Base-by-base conservation (phyloP, 73 alveolate genomes). In the Halteria grandinella region DNA sequence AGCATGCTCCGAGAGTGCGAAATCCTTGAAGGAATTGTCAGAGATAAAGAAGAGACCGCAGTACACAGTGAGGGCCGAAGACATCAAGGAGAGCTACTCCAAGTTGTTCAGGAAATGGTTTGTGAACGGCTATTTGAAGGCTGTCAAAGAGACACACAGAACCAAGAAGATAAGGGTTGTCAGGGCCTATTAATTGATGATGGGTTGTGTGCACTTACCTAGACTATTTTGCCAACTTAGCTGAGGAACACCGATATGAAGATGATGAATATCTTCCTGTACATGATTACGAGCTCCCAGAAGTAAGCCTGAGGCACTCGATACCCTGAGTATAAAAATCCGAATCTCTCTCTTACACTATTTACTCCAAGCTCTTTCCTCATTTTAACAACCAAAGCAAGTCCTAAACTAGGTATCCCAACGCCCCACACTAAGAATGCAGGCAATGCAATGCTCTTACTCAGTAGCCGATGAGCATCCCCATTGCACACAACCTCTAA, bases 41-140 rank as follows among this genome's bases (percentile, higher is more conserved):
- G 69, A 47, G 10, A 66, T 66, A 27, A 50, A 73, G 49, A 73
- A 73, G 21, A 73, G 50, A 1, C 85, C 85, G 37, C 85, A 73
- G 39, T 73, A 73, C 23, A 73, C 55, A 0, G 85, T 73, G 8
- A 73, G 34, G 5, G 57, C 60, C 4, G 85, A 48, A 1, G 76
- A 28, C 0, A 55, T 14, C 48, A 73, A 31, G 0, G 85, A 70
- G 6, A 43, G 24, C 14, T 70, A 40, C 23, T 70, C 83, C 18
- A 70, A 15, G 24, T 70, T 52, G 43, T 48, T 70, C 15, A 70
- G 60, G 44, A 28, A 25, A n/a, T 48, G 45, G 28, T n/a, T 51
- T 10, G 20, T 55, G 36, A 70, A 70, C 6, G 83, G 83, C 58
- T 70, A 11, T 50, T 70, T 70, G 47, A 50, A 27, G 1, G 83